Percentiles rank a stretch among this genome's conserved stretches.
These are phyloP conservation scores for Podospora comata DNA, from an alignment of 495 filamentous ascomycete species.

Conservation along the genomic window DNA sequence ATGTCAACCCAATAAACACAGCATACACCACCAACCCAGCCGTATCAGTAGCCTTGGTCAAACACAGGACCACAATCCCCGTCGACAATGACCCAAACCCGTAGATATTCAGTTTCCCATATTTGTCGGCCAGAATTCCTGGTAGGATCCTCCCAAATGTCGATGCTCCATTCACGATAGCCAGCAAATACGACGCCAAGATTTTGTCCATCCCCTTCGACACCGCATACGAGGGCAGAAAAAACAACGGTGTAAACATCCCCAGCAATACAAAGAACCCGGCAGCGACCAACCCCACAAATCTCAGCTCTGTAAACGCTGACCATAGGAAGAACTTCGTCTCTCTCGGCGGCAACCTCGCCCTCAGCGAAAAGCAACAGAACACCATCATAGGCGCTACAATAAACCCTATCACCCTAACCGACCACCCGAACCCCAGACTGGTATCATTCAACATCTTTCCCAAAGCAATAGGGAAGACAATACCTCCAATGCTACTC, in stretches of 20 bases:
- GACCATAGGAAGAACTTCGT: conserved; percentile 39
- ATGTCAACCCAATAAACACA: conserved; percentile 38
- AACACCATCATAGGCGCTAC: conserved; percentile 47
- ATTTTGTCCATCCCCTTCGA: conserved; percentile 43
- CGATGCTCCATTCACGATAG: conserved; percentile 54
- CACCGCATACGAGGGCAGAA: conserved; percentile 52
- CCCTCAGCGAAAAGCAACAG: conserved; percentile 40
- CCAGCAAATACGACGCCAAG: conserved; percentile 53
- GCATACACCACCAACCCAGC: conserved; percentile 42
- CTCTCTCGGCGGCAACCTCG: conserved; percentile 46
- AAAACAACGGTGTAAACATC: conserved; percentile 57
- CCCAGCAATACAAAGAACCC: conserved; percentile 50
- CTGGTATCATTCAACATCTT: conserved; percentile 37
- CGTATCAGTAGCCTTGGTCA: conserved; percentile 35
- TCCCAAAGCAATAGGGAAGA: conserved; percentile 47
- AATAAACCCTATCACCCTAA: conserved; percentile 58
- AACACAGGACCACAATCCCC: conserved; percentile 45
- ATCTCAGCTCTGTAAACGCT: conserved; percentile 41
- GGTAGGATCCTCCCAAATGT: conserved; percentile 57
- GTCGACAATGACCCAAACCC: conserved; percentile 30
- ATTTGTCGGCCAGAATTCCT: conserved; percentile 52
- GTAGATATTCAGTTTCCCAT: conserved; percentile 52
- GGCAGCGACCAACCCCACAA: conserved; percentile 38
- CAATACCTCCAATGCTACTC: conserved; percentile 56
- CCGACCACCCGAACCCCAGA: conserved; percentile 59